These are phyloP conservation scores for Imleria badia DNA, from an alignment of 768 basidiomycete genomes.

Conservation along the genomic window DNA sequence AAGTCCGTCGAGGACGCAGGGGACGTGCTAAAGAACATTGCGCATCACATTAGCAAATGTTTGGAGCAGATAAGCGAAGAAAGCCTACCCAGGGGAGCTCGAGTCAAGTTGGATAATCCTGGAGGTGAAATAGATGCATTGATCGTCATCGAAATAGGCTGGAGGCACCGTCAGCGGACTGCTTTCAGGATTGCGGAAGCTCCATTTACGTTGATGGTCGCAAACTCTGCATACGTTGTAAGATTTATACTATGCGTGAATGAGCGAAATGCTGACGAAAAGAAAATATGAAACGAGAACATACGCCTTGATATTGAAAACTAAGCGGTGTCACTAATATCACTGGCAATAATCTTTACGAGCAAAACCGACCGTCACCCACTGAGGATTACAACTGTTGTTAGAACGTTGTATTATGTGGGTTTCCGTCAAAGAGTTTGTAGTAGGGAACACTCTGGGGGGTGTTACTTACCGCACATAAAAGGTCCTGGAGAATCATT, in stretches of 20 bases:
- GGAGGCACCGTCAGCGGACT: not conserved
- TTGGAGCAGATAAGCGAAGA: too few relatives aligned
- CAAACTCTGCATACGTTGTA: not conserved
- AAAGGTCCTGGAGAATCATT: not conserved
- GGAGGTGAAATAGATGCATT: too few relatives aligned
- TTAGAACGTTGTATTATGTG: not conserved
- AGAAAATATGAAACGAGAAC: not conserved
- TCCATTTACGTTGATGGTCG: not conserved
- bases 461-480: not conserved
- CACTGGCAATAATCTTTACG: not conserved
- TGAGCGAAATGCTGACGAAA: not conserved
- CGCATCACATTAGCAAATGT: too few relatives aligned
- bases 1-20: too few relatives aligned
- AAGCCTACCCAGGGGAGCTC: too few relatives aligned
- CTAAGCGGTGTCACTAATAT: not conserved
- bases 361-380: conserved; percentile 7
- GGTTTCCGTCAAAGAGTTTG: not conserved
- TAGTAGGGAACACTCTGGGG: not conserved
- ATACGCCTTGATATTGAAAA: not conserved
- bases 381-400: conserved; percentile 34
- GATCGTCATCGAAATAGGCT: not conserved
- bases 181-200: too few relatives aligned
- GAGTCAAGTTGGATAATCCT: too few relatives aligned
- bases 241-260: conserved; percentile 36
- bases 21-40: too few relatives aligned